A percentile compares a stretch with the other conserved stretches of the same genome.
These are phyloP conservation scores for Eucalyptus tenuipes DNA, from an alignment of 345 rosid genomes.

Conservation along the genomic window DNA sequence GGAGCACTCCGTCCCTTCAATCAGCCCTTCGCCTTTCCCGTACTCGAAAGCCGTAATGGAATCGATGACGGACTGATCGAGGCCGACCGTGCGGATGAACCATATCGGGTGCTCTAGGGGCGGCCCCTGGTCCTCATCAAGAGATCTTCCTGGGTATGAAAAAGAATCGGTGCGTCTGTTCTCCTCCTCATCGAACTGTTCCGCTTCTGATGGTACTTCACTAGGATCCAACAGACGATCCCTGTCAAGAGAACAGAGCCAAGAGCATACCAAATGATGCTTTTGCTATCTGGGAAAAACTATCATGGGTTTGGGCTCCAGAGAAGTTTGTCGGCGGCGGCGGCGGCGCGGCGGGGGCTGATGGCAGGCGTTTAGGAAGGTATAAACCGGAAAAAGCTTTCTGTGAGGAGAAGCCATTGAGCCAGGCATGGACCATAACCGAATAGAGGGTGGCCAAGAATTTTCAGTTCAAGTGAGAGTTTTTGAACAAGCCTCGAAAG, in stretches of 20 bases:
- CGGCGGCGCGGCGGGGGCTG: no score
- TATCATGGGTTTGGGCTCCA: no score
- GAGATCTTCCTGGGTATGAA: conserved; percentile 11
- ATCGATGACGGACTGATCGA: conserved; percentile 41
- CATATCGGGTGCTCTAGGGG: conserved; percentile 40
- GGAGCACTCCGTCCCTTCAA: conserved; percentile 78
- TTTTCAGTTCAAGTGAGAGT: neutral
- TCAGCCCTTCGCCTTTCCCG: conserved; percentile 30
- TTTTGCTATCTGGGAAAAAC: neutral
- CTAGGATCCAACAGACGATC: neutral
- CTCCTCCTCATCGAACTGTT: neutral
- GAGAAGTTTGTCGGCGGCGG: no score
- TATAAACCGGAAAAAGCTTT: no score
- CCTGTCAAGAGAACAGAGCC: neutral
- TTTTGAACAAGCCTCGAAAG: neutral
- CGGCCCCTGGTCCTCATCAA: conserved; percentile 16
- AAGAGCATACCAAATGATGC: neutral
- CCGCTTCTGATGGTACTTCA: neutral
- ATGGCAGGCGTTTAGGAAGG: no score
- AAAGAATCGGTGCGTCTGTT: neutral
- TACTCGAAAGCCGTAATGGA: conserved; percentile 45
- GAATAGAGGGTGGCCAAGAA: neutral
- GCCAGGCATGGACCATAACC: neutral
- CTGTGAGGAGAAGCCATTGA: neutral
- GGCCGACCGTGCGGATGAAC: conserved; percentile 53